Evolutionary conservation across 2,329 filamentous ascomycete genomes (phyloP).

Genomic region (Phaeosphaeriaceae sp.): DNA sequence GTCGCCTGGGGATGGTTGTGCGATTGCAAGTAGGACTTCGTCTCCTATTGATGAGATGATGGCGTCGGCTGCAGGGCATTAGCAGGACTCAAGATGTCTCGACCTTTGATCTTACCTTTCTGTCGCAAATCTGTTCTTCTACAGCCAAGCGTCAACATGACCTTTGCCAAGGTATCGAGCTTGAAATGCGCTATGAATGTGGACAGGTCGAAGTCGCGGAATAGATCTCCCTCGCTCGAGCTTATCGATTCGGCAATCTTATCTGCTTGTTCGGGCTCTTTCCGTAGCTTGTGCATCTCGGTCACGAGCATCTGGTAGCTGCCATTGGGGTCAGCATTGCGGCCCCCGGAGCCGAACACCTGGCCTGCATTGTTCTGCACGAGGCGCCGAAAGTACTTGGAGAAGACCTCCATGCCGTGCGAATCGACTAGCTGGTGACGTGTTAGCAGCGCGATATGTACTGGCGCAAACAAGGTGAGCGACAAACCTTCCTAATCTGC

Average conservation of each 20-base stretch:
- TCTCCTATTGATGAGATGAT: conserved; percentile 82
- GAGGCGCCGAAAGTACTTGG: conserved; percentile 92
- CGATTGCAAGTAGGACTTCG: conserved; percentile 78
- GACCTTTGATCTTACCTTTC: conserved; percentile 72
- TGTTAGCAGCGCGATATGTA: conserved; percentile 24
- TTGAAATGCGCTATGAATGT: conserved; percentile 97
- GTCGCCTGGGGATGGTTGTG: conserved; percentile 67
- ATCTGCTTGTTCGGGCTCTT: conserved; percentile 80
- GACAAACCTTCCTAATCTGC: conserved; percentile 85
- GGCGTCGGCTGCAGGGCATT: conserved; percentile 72
- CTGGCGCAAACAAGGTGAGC: not conserved
- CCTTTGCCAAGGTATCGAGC: conserved; percentile 86
- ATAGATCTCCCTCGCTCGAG: conserved; percentile 87
- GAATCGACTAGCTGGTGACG: conserved; percentile 82
- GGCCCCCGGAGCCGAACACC: conserved; percentile 82
- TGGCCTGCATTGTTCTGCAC: conserved; percentile 89
- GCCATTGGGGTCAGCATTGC: conserved; percentile 75
- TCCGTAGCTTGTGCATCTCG: conserved; percentile 86
- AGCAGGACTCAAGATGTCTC: conserved; percentile 8
- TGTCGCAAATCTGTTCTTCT: conserved; percentile 83
- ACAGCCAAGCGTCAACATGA: conserved; percentile 86
- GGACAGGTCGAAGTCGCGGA: conserved; percentile 94
- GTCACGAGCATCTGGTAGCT: conserved; percentile 83
- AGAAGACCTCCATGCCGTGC: conserved; percentile 98
- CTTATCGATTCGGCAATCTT: conserved; percentile 96